phyloP scores from a whole-genome alignment of 2,329 filamentous ascomycete genomes.

The Verticillium zaregamsianum region DNA sequence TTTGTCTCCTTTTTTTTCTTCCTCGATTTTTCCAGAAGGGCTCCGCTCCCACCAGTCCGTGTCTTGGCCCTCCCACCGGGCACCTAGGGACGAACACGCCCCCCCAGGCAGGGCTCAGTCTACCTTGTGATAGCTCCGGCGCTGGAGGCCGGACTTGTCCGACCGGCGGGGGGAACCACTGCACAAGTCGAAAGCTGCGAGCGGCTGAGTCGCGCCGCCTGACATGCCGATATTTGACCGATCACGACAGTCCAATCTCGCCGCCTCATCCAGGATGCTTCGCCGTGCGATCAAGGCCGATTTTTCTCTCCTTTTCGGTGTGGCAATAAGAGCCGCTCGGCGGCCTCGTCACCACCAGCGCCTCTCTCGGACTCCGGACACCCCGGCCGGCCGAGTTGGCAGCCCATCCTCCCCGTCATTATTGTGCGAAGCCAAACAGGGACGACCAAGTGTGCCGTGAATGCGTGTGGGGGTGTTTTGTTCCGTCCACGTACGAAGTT shows the following conservation, averaged over 20 bases:
- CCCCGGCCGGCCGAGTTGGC: background rate
- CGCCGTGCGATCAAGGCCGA: background rate
- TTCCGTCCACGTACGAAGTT: background rate
- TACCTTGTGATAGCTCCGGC: slow-evolving; percentile 1
- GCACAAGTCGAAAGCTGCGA: background rate
- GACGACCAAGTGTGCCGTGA: background rate
- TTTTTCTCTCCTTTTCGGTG: too few relatives aligned
- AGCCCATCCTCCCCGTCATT: background rate
- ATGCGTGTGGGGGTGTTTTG: background rate
- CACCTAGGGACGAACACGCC: background rate
- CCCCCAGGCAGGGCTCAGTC: background rate
- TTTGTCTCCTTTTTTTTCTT: background rate
- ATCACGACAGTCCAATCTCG: background rate
- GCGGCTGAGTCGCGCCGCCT: background rate
- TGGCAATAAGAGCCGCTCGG: background rate
- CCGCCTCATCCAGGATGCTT: background rate
- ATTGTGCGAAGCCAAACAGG: background rate
- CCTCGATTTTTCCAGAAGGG: slow-evolving; percentile 1
- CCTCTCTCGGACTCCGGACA: background rate
- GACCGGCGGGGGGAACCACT: background rate
- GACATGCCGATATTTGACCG: background rate
- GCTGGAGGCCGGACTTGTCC: slow-evolving; percentile 1
- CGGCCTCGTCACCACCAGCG: background rate
- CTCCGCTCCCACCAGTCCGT: background rate
- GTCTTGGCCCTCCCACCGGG: background rate